Conservation (phyloP, 495 filamentous ascomycete species). For the Penicillium subrubescens region DNA sequence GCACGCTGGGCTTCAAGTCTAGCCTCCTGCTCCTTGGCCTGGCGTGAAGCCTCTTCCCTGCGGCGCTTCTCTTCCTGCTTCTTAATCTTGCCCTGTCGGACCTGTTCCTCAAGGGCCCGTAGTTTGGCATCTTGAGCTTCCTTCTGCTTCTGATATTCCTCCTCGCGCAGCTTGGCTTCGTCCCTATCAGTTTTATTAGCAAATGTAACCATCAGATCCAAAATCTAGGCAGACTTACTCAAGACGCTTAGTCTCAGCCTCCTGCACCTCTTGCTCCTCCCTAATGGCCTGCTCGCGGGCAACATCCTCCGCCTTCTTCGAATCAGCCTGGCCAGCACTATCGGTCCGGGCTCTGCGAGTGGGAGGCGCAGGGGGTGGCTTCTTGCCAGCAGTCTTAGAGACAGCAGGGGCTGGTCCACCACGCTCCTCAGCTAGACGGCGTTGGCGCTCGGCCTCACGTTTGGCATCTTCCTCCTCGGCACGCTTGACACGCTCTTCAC, state of each 20-base stretch:
- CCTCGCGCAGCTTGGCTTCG: conserved; percentile 73
- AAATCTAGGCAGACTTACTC: conserved; percentile 67
- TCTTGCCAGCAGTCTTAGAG: conserved; percentile 64
- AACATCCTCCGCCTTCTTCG: conserved; percentile 54
- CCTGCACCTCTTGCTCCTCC: conserved; percentile 78
- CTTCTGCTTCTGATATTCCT: conserved; percentile 76
- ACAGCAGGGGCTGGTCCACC: conserved; percentile 56
- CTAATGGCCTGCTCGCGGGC: conserved; percentile 58
- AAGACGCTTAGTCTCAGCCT: conserved; percentile 69
- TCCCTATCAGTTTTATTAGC: conserved; percentile 58
- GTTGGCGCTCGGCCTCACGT: conserved; percentile 84
- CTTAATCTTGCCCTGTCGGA: conserved; percentile 92
- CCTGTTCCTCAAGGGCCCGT: conserved; percentile 88
- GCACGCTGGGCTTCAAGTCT: conserved; percentile 82
- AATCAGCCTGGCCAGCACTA: conserved; percentile 57
- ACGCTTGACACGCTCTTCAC: conserved; percentile 80
- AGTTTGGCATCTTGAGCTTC: conserved; percentile 81
- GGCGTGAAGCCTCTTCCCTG: conserved; percentile 83
- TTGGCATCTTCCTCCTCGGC: conserved; percentile 96
- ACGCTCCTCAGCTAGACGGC: conserved; percentile 80
- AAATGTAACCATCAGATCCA: conserved; percentile 18
- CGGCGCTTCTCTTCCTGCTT: conserved; percentile 92
- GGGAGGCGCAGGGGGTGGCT: conserved; percentile 82
- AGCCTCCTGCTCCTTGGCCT: conserved; percentile 87
- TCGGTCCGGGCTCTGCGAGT: conserved; percentile 72